Base-by-base conservation (phyloP, 2,329 filamentous ascomycete genomes). In the Botryosphaeria dothidea region DNA sequence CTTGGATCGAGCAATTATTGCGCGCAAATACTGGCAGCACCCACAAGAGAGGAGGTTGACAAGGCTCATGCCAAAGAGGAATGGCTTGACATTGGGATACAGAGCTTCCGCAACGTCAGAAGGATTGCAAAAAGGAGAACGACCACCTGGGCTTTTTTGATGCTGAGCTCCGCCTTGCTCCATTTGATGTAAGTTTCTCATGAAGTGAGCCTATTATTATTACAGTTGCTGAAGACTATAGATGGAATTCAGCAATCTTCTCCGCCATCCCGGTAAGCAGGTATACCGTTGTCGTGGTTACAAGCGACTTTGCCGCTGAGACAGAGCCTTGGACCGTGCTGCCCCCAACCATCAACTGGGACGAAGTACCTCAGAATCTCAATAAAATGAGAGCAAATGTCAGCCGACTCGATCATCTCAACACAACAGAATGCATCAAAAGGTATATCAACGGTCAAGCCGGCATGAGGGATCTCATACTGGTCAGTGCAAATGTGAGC, bases 41-140 rank as follows among this genome's bases (percentile, higher is more conserved):
- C 57, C 8, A 62, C 57, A 5, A 41, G 57, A 23, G 21, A 15
- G 17, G 57, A 62, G 11, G 41, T 62, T 29, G 57, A 62, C 19
- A 15, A 41, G n/a, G 41, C 41, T 0, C 57, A 62, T 19, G 6
- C 8, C 1, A 27, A 46, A 11, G 13, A 41, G 34, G 72, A 68
- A 11, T 81, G 78, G 77, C 70, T 85, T 1, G 78, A 81, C 34
- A 79, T 84, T 54, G 82, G 84, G 0, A 69, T 82, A 1, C 72
- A 77, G 6, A 82, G 79, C 34, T 23, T 78, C 2, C 71, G 79
- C 2, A 83, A 81, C 8, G 21, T 8, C 3, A 61, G 27, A 34
- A 23, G 23, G 4, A n/a, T 43, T 11, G 17, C 45, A 3, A n/a
- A n/a, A n/a, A n/a, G n/a, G n/a, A n/a, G n/a, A n/a, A n/a, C n/a